Evolutionary conservation across 78 protist genomes (phyloP).

Genomic region (Tieghemostelium lacteum): DNA sequence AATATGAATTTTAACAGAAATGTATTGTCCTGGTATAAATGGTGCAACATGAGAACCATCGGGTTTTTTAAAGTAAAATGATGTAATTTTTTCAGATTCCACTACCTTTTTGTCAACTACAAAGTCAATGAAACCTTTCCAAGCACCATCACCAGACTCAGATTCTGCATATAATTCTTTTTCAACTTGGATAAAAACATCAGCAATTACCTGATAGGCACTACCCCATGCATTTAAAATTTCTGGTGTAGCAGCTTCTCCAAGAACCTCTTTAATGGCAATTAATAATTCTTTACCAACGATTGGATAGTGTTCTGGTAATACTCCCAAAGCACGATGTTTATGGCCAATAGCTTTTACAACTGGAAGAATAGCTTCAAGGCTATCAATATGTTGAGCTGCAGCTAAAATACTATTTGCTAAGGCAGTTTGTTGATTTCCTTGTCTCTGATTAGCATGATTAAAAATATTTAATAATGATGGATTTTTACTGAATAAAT

Average conservation of each 20-base stretch:
- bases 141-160: slow-evolving; percentile 12
- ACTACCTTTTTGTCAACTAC: slow-evolving; percentile 3
- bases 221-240: slow-evolving; percentile 35
- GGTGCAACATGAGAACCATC: slow-evolving; percentile 24
- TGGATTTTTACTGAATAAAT: slow-evolving; percentile 28
- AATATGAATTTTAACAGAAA: background rate
- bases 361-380: slow-evolving; percentile 3
- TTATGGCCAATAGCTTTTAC: slow-evolving; percentile 30
- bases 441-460: slow-evolving; percentile 16
- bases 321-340: slow-evolving; percentile 24
- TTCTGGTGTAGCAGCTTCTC: slow-evolving; percentile 12
- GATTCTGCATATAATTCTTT: background rate
- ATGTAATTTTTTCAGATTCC: background rate
- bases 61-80: slow-evolving; percentile 24
- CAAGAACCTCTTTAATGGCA: slow-evolving; percentile 13
- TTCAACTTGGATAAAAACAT: slow-evolving; percentile 35
- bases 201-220: slow-evolving; percentile 17
- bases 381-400: slow-evolving; percentile 27
- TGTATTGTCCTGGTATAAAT: slow-evolving; percentile 48
- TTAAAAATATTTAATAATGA: slow-evolving; percentile 45
- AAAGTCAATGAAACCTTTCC: slow-evolving; percentile 28
- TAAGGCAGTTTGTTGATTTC: slow-evolving; percentile 27
- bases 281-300: slow-evolving; percentile 26
- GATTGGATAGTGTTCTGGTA: slow-evolving; percentile 49
- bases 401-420: slow-evolving; percentile 16